A percentile compares a stretch with the other conserved stretches of the same genome.
Evolutionary conservation across 106 monocot species (phyloP).

Genomic region (Platanthera zijinensis): DNA sequence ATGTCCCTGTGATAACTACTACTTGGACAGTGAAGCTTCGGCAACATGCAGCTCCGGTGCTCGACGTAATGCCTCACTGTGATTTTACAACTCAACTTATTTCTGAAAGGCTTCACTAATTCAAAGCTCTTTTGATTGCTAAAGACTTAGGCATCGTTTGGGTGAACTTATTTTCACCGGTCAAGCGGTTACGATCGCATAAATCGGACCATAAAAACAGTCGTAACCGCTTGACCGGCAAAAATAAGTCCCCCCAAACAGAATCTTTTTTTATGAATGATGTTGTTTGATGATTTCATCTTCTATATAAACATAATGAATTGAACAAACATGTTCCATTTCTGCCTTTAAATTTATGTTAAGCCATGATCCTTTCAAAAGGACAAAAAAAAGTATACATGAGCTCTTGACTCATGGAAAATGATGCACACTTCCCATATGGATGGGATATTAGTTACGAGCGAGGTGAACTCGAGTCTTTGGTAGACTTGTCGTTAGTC

Average conservation of each 20-base stretch:
- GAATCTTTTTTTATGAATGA: neutral
- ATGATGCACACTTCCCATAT: neutral
- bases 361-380: neutral
- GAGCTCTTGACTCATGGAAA: neutral
- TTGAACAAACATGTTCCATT: neutral
- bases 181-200: too few species aligned
- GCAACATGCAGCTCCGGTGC: too few species aligned
- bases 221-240: too few species aligned
- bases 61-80: too few species aligned
- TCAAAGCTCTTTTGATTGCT: neutral
- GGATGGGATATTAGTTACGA: constrained; percentile 5
- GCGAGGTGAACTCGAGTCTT: neutral
- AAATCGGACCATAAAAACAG: too few species aligned
- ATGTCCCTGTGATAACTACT: too few species aligned
- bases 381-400: neutral
- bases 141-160: neutral
- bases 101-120: neutral
- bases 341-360: neutral
- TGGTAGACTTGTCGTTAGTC: constrained; percentile 1
- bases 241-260: too few species aligned
- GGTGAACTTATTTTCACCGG: too few species aligned
- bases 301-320: neutral
- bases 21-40: too few species aligned
- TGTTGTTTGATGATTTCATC: neutral
- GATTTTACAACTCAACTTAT: neutral